A percentile compares a stretch with the other conserved stretches of the same genome.
phyloP scores from a whole-genome alignment of 768 basidiomycete species.

The Baorangia bicolor region DNA sequence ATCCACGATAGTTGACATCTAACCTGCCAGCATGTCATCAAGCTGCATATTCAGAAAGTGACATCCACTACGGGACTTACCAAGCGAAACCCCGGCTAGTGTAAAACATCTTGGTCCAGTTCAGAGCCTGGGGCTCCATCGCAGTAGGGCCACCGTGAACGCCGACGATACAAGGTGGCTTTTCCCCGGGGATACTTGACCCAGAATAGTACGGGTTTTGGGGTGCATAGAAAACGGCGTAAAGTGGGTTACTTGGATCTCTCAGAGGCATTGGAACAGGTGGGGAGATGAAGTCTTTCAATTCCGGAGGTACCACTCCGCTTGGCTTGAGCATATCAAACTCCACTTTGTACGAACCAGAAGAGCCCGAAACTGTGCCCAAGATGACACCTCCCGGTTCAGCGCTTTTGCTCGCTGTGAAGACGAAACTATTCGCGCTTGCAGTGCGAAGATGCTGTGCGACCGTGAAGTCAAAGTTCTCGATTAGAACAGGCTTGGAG shows the following conservation, averaged over 20 bases:
- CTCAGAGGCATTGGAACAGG: constrained; percentile 5
- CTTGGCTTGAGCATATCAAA: constrained; percentile 10
- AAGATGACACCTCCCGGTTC: constrained; percentile 10
- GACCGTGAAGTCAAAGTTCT: constrained; percentile 6
- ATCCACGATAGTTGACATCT: constrained; percentile 76
- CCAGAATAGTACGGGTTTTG: constrained; percentile 56
- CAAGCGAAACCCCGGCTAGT: constrained; percentile 70
- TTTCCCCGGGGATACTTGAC: constrained; percentile 39
- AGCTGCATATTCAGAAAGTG: background rate
- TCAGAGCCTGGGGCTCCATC: constrained; percentile 43
- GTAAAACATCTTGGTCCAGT: constrained; percentile 58
- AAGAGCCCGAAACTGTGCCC: constrained; percentile 8
- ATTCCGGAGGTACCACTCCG: constrained; percentile 1
- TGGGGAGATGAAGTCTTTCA: constrained; percentile 9
- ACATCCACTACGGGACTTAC: constrained; percentile 42
- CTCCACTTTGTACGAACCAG: background rate
- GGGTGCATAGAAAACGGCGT: constrained; percentile 64
- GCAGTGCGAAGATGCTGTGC: constrained; percentile 12
- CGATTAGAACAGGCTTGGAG: background rate
- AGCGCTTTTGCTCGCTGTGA: background rate
- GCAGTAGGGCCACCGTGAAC: constrained; percentile 74
- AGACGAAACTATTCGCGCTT: constrained; percentile 4
- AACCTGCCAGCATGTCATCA: constrained; percentile 40
- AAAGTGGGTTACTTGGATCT: constrained; percentile 32
- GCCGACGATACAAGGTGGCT: constrained; percentile 62